Conservation (phyloP, 306 rosid genomes). For the Elaeagnus macrophylla region DNA sequence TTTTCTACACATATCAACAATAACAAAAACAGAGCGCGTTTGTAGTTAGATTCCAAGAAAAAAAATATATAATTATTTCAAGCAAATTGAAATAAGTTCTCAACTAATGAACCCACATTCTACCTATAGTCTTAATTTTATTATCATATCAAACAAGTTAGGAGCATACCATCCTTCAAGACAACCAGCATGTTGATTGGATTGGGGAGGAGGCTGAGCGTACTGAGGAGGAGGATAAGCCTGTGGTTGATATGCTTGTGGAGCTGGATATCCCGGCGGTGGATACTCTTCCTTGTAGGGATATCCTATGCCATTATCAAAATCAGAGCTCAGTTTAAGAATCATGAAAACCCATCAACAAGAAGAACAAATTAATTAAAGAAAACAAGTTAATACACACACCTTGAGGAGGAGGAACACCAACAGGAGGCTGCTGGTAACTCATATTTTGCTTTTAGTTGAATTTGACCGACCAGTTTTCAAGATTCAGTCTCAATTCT, state of each 20-base stretch:
- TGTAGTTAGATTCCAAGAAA: no score
- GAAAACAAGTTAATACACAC: no score
- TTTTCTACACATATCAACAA: no score
- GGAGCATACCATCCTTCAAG: conserved; percentile 69
- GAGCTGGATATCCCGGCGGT: conserved; percentile 2
- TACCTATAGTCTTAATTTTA: no score
- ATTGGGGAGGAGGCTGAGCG: conserved; percentile 44
- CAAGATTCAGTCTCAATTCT: no score
- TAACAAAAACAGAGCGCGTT: no score
- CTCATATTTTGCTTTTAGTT: conserved; percentile 37
- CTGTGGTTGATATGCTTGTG: conserved; percentile 12
- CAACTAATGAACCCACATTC: no score
- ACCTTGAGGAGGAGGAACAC: conserved; percentile 88
- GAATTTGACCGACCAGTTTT: not conserved
- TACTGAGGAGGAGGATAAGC: conserved; percentile 24
- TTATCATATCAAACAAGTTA: no score
- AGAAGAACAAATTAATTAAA: not conserved
- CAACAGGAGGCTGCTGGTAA: conserved; percentile 77
- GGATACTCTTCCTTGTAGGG: conserved; percentile 70
- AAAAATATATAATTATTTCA: no score
- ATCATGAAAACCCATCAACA: not conserved
- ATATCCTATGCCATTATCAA: conserved; percentile 15
- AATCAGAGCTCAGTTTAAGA: no score
- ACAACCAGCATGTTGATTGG: conserved; percentile 24
- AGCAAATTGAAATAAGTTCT: no score